These are phyloP conservation scores for Ophiostoma ulmi DNA, from an alignment of 2,329 filamentous ascomycete species.

Conservation along the genomic window DNA sequence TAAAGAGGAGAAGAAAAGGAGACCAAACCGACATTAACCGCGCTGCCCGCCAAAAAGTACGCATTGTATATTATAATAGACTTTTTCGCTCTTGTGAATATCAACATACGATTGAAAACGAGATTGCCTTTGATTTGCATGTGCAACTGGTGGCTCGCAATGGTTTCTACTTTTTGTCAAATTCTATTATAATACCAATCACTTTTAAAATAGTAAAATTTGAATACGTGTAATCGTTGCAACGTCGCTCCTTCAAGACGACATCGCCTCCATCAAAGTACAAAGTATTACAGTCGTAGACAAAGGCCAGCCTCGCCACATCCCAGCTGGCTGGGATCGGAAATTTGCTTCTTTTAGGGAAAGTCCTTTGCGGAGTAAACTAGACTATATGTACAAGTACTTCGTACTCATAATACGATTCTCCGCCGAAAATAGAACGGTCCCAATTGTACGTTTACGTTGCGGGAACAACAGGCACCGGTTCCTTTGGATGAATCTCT, in stretches of 20 bases:
- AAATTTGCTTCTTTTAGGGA: not conserved
- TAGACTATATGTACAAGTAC: not conserved
- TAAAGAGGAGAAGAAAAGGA: not conserved
- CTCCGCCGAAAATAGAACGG: not conserved
- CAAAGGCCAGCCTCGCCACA: not conserved
- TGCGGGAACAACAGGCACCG: constrained; percentile 8
- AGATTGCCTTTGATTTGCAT: not conserved
- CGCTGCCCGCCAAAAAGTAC: too few relatives aligned
- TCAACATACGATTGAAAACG: too few relatives aligned
- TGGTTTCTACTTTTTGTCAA: too few relatives aligned
- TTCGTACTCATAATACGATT: not conserved
- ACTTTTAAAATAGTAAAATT: not conserved
- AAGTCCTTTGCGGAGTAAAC: not conserved
- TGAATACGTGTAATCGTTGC: not conserved
- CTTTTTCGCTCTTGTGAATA: too few relatives aligned
- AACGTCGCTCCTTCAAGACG: not conserved
- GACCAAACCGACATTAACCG: too few relatives aligned
- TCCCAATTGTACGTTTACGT: not conserved
- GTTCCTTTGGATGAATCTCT: not conserved
- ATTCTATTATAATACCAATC: too few relatives aligned
- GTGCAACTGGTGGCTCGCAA: too few relatives aligned
- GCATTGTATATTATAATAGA: too few relatives aligned
- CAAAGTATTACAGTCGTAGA: not conserved
- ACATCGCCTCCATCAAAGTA: not conserved
- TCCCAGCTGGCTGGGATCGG: not conserved